Evolutionary conservation across 306 rosid species (phyloP), one percentile per base, ranked within the genome.

Genomic region (Prinsepia uniflora): DNA sequence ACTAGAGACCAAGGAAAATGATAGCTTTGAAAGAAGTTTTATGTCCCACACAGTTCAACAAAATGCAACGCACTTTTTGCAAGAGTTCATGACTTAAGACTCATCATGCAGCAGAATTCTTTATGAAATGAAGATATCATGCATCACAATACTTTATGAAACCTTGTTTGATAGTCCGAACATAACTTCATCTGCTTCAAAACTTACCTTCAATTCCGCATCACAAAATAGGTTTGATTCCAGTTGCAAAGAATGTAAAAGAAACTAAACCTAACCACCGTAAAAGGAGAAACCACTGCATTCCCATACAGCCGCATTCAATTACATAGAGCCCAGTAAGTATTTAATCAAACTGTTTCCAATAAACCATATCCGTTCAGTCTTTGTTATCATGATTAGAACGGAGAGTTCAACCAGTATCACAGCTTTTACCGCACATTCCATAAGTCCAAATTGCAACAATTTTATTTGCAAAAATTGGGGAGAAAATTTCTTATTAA

Each of bases 371-470:
- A 79, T 89, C 89, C 68, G 88, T 87, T 87, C 87, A 76, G 75
- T 89, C 85, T 80, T 87, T 83, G 84, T 87, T 92, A 82, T 77
- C 80, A 79, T 77, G 87, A 77, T 87, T 87, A 89, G 81, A 83
- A 73, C 82, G 79, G 74, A 80, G 77, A 76, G 76, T 81, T 78
- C 73, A 73, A 89, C 96, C 94, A 89, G 94, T 88, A 90, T 70
- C 89, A 92, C 80, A 92, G 78, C 89, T 92, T 84, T 87, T 68
- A 81, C 72, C 63, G 79, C 74, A 86, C 82, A 84, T 78, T 86
- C 82, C 82, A 89, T 89, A 87, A 89, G 90, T 92, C 80, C 80
- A 86, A 67, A 84, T 77, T 78, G 84, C 50, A 85, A 67, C 63
- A 75, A 82, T 75, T 86, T 73, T 75, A 30, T 65, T 87, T 59